Evolutionary conservation across 352 stramenopile genomes (phyloP).

Genomic region (Pythium aquatile): DNA sequence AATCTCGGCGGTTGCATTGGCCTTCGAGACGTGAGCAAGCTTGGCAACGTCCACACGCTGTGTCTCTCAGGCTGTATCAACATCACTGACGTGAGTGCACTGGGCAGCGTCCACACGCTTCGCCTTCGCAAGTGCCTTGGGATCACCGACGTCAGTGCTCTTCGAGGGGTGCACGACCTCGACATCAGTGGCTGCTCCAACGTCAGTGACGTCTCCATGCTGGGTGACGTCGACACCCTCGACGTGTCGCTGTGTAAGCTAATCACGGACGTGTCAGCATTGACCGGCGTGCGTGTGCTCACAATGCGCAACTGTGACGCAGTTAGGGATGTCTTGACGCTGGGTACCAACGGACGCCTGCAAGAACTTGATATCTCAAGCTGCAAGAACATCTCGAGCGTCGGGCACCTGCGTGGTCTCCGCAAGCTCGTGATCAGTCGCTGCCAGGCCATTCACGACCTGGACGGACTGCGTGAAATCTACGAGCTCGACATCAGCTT

Average conservation of each 20-base stretch:
- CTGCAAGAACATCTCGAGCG: conserved; percentile 37
- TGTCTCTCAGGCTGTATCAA: conserved; percentile 62
- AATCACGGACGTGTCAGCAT: conserved; percentile 26
- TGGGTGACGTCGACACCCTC: conserved; percentile 32
- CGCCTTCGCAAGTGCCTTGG: conserved; percentile 60
- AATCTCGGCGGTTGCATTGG: conserved; percentile 56
- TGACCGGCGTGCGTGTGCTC: conserved; percentile 24
- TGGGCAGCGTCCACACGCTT: conserved; percentile 47
- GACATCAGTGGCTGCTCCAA: conserved; percentile 55
- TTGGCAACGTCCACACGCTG: conserved; percentile 43
- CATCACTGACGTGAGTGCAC: conserved; percentile 47
- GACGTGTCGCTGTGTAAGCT: conserved; percentile 48
- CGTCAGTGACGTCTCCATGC: conserved; percentile 48
- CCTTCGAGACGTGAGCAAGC: conserved; percentile 39
- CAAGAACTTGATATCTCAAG: conserved; percentile 57
- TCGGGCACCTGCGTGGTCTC: conserved; percentile 40
- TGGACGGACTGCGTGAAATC: conserved; percentile 42
- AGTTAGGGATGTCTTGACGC: conserved; percentile 42
- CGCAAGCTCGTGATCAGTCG: conserved; percentile 53
- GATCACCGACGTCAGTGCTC: conserved; percentile 43
- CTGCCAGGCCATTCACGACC: conserved; percentile 42
- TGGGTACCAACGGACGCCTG: conserved; percentile 27
- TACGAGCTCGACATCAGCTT: conserved; percentile 73
- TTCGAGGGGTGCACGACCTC: conserved; percentile 47
- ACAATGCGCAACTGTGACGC: conserved; percentile 41